Evolutionary conservation across 208 protist genomes (phyloP).

Genomic region (Wallacemonas sp.): DNA sequence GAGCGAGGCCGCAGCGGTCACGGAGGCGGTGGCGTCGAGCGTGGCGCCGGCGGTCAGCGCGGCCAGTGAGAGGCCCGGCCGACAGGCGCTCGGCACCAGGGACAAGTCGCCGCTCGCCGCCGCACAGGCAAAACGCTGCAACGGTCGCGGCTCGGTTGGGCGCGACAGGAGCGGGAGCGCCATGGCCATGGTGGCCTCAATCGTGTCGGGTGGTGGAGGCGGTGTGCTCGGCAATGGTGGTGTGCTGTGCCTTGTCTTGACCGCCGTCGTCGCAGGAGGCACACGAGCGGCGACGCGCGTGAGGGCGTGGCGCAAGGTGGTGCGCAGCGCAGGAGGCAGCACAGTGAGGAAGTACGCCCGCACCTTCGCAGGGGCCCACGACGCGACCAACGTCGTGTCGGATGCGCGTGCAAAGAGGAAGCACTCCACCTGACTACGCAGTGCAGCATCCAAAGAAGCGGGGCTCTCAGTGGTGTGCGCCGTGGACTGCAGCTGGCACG

Average conservation of each 20-base stretch:
- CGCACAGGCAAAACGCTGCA: slow-evolving; percentile 16
- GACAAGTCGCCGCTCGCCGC: slow-evolving; percentile 22
- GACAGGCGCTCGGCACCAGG: slow-evolving; percentile 21
- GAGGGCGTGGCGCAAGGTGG: slow-evolving; percentile 26
- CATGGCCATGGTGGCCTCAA: neutral
- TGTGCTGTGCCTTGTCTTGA: too few relatives aligned
- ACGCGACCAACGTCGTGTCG: slow-evolving; percentile 44
- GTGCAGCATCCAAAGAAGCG: neutral
- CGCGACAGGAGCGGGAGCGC: neutral
- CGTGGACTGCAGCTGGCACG: neutral
- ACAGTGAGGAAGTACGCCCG: slow-evolving; percentile 66
- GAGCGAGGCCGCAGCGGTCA: slow-evolving; percentile 8
- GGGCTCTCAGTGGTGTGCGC: neutral
- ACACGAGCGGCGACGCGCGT: too few relatives aligned
- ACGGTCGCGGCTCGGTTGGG: neutral
- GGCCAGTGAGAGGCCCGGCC: slow-evolving; percentile 22
- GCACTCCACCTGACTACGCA: slow-evolving; percentile 33
- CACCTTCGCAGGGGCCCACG: slow-evolving; percentile 32
- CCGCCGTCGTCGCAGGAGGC: too few relatives aligned
- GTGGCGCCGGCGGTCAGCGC: slow-evolving; percentile 2
- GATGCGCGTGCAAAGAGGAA: slow-evolving; percentile 52
- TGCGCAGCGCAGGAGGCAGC: slow-evolving; percentile 36
- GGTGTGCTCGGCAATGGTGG: too few relatives aligned
- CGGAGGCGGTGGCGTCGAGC: slow-evolving; percentile 23
- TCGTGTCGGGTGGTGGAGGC: neutral